Conservation (phyloP, 2,329 filamentous ascomycete species). For the Fusarium sp. region DNA sequence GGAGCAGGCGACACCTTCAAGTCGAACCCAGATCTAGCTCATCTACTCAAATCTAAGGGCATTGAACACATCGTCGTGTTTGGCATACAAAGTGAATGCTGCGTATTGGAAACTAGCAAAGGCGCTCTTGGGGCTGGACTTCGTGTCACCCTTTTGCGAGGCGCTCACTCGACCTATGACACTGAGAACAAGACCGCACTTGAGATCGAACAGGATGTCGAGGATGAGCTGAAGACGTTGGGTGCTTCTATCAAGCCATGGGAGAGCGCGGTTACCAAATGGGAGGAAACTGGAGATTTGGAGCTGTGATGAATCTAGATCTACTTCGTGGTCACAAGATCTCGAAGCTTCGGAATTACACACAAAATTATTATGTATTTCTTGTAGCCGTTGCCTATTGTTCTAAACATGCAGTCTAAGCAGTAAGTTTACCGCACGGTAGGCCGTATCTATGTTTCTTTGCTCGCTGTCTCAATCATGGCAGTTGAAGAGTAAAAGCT, state of each 20-base stretch:
- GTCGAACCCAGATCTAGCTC: too few species aligned
- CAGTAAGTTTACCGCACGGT: too few species aligned
- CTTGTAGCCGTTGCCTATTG: background rate
- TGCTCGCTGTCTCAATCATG: background rate
- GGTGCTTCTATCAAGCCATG: constrained; percentile 10
- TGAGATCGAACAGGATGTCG: constrained; percentile 15
- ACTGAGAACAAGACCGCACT: background rate
- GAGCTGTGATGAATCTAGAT: too few species aligned
- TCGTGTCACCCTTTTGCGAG: background rate
- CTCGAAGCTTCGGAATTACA: too few species aligned
- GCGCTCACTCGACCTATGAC: constrained; percentile 32
- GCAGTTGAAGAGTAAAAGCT: background rate
- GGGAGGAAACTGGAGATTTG: constrained; percentile 4
- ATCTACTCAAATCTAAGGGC: too few species aligned
- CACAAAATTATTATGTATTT: background rate
- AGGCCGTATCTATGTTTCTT: background rate
- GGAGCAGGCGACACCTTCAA: too few species aligned
- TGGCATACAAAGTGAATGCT: too few species aligned
- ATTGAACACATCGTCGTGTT: too few species aligned
- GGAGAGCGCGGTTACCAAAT: constrained; percentile 3
- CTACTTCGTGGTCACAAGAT: too few species aligned
- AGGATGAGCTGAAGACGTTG: constrained; percentile 4
- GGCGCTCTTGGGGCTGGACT: too few species aligned
- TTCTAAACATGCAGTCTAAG: background rate
- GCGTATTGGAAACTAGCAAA: too few species aligned